A percentile compares a stretch with the other conserved stretches of the same genome.
Evolutionary conservation across 768 basidiomycete genomes (phyloP).

Genomic region (Trametes cubensis): DNA sequence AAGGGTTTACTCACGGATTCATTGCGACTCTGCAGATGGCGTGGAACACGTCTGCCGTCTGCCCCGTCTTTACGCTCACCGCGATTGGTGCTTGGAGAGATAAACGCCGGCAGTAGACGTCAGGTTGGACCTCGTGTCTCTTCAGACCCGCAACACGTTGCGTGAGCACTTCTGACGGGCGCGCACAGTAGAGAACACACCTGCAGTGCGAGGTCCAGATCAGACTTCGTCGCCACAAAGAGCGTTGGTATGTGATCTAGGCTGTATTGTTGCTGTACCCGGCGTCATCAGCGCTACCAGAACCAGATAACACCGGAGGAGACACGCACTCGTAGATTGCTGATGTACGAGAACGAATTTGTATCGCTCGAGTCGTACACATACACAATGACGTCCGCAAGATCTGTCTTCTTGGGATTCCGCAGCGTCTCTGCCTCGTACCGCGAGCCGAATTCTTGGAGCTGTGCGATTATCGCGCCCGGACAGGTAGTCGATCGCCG

Average conservation of each 20-base stretch:
- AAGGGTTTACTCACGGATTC: conserved; percentile 60
- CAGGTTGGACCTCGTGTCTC: conserved; percentile 98
- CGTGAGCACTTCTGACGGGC: conserved; percentile 3
- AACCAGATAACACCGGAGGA: not conserved
- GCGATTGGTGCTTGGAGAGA: conserved; percentile 93
- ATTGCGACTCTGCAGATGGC: conserved; percentile 82
- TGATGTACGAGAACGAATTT: conserved; percentile 98
- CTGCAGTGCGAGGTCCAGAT: conserved; percentile 95
- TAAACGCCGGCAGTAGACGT: conserved; percentile 90
- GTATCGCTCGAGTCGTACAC: conserved; percentile 98
- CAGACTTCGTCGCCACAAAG: conserved; percentile 99
- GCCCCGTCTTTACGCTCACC: conserved; percentile 85
- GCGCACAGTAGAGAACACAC: conserved; percentile 40
- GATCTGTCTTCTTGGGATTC: conserved; percentile 87
- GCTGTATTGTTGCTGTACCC: conserved; percentile 89
- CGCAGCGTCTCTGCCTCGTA: conserved; percentile 91
- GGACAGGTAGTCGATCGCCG: not conserved
- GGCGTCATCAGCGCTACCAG: conserved; percentile 18
- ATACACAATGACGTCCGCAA: conserved; percentile 93
- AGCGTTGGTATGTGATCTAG: conserved; percentile 93
- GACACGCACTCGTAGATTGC: conserved; percentile 80
- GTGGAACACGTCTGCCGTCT: conserved; percentile 86
- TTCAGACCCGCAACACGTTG: conserved; percentile 36
- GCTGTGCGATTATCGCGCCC: conserved; percentile 43
- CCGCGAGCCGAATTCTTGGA: conserved; percentile 96